phyloP scores from a whole-genome alignment of 768 basidiomycete genomes.

The Russula emetica region DNA sequence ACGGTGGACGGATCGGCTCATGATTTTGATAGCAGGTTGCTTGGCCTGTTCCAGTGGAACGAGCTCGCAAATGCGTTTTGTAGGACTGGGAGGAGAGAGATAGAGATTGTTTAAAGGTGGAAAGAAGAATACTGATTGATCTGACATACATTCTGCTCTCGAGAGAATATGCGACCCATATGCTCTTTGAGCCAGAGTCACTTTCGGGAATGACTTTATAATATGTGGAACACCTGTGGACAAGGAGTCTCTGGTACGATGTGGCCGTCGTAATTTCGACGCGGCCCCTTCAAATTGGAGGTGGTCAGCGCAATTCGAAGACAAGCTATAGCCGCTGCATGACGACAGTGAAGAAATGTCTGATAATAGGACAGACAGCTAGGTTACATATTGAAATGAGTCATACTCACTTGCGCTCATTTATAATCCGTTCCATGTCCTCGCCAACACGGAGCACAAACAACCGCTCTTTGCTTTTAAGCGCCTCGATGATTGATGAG shows the following conservation, averaged over 20 bases:
- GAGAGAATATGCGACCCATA: conserved; percentile 49
- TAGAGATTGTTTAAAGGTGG: conserved; percentile 15
- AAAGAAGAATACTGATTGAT: conserved; percentile 6
- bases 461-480: conserved; percentile 81
- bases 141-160: conserved; percentile 73
- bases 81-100: conserved; percentile 48
- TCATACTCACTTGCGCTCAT: conserved; percentile 59
- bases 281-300: conserved; percentile 43
- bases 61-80: conserved; percentile 65
- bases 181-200: conserved; percentile 59
- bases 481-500: conserved; percentile 78
- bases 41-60: conserved; percentile 67
- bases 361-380: not conserved
- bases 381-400: conserved; percentile 7
- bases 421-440: conserved; percentile 74
- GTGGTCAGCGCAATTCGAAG: conserved; percentile 18
- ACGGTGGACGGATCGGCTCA: conserved; percentile 61
- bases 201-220: conserved; percentile 71
- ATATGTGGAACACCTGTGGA: conserved; percentile 81
- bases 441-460: conserved; percentile 89
- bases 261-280: conserved; percentile 66
- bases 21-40: conserved; percentile 84
- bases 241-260: conserved; percentile 79
- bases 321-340: not conserved
- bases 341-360: not conserved